Evolutionary conservation across 805 yeast species (phyloP).

Genomic region (Dipodascus geniculatus): DNA sequence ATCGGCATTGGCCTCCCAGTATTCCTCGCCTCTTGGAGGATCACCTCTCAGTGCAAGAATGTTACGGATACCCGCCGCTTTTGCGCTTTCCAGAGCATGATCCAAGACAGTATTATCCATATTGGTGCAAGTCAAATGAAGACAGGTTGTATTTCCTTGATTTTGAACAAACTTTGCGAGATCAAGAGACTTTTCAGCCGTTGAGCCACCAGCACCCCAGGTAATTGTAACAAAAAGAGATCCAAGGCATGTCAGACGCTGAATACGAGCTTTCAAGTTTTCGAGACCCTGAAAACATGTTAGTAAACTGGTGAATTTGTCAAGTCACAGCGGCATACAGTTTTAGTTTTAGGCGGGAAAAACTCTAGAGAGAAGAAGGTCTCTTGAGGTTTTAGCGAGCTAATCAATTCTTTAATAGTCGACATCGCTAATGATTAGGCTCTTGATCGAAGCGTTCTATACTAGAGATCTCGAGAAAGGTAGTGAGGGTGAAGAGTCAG

Average conservation of each 20-base stretch:
- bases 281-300: slow-evolving; percentile 44
- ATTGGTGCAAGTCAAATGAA: slow-evolving; percentile 94
- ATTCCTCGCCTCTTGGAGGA: slow-evolving; percentile 72
- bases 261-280: slow-evolving; percentile 75
- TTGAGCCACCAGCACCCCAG: slow-evolving; percentile 98
- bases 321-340: slow-evolving; percentile 25
- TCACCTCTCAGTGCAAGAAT: slow-evolving; percentile 93
- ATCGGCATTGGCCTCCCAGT: slow-evolving; percentile 34
- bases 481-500: neutral
- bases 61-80: slow-evolving; percentile 68
- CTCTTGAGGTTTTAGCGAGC: slow-evolving; percentile 36
- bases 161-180: slow-evolving; percentile 67
- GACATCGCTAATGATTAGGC: no score
- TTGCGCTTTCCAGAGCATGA: slow-evolving; percentile 61
- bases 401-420: slow-evolving; percentile 26
- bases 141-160: slow-evolving; percentile 75
- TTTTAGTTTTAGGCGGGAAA: slow-evolving; percentile 93
- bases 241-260: slow-evolving; percentile 77
- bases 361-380: slow-evolving; percentile 81
- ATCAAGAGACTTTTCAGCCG: slow-evolving; percentile 75
- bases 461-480: neutral
- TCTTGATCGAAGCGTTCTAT: neutral
- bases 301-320: neutral
- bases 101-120: slow-evolving; percentile 71
- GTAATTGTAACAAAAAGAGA: slow-evolving; percentile 89